phyloP scores from a whole-genome alignment of 495 filamentous ascomycete genomes.

The Haplographium delicatum region DNA sequence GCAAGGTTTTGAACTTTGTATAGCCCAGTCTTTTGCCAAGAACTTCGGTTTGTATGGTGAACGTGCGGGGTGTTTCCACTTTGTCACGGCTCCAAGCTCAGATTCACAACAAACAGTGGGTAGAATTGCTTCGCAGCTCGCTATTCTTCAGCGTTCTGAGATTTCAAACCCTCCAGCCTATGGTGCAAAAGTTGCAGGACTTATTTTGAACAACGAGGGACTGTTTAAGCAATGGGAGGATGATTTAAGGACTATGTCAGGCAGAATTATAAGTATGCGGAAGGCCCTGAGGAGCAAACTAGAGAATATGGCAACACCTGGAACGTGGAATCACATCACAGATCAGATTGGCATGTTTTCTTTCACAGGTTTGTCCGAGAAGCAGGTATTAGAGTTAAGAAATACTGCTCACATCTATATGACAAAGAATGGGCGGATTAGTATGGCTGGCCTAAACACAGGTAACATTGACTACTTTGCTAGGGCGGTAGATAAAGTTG shows the following conservation, averaged over 20 bases:
- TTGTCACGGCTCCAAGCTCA: slow-evolving; percentile 67
- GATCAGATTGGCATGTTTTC: slow-evolving; percentile 99
- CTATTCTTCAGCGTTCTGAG: slow-evolving; percentile 92
- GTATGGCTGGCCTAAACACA: slow-evolving; percentile 92
- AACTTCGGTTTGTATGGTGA: slow-evolving; percentile 98
- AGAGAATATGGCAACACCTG: slow-evolving; percentile 77
- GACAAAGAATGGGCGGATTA: slow-evolving; percentile 98
- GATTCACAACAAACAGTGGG: slow-evolving; percentile 57
- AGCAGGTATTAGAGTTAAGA: slow-evolving; percentile 76
- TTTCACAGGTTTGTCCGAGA: slow-evolving; percentile 85
- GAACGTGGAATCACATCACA: slow-evolving; percentile 93
- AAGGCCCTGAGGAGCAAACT: slow-evolving; percentile 67
- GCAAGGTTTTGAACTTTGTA: slow-evolving; percentile 90
- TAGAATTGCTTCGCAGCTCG: slow-evolving; percentile 79
- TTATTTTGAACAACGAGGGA: slow-evolving; percentile 72
- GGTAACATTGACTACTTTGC: slow-evolving; percentile 90
- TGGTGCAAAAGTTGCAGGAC: slow-evolving; percentile 80
- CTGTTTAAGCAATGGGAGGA: slow-evolving; percentile 94
- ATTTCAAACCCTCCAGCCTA: slow-evolving; percentile 96
- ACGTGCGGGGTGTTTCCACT: slow-evolving; percentile 95
- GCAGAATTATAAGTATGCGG: slow-evolving; percentile 88
- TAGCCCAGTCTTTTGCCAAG: slow-evolving; percentile 97
- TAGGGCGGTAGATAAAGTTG: slow-evolving; percentile 78
- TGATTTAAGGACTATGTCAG: slow-evolving; percentile 88
- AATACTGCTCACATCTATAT: slow-evolving; percentile 89